Base-by-base conservation (phyloP, 208 protist species). In the Trypanosoma conorhini region DNA sequence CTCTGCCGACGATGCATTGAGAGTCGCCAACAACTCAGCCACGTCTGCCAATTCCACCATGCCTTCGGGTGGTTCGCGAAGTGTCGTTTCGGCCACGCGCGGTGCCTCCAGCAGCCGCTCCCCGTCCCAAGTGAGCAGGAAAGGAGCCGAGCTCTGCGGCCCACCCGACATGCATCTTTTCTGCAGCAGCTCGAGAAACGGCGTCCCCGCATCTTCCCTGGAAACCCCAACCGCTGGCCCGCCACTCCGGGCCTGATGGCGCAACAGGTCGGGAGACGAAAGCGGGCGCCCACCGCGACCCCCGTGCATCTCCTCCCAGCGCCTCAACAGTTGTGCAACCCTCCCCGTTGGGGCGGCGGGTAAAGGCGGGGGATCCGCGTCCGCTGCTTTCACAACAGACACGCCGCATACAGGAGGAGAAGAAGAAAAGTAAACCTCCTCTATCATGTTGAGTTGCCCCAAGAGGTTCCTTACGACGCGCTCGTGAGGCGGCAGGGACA, bases 1-100 rank as follows among this genome's bases (percentile, higher is more conserved):
- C 13, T 44, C 55, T 30, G 51, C 19, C 1, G 66, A 57, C n/a
- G n/a, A n/a, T 26, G 21, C 44, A 54, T 66, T 62, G 22, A 66
- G 50, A 35, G 28, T 24, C 9, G 46, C 38, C 10, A 31, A 42
- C 46, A 76, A 28, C 54, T 76, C 63, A 0, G 38, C 71, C 44
- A 76, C 63, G 66, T 76, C 71, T 38, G 71, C 71, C 19, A 76
- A 24, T 42, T 76, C 71, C 9, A 54, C 57, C n/a, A 54, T 30
- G 9, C 63, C 40, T 10, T 58, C 54, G 26, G 46, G 26, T 31
- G 26, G 13, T 10, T 56, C 26, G 13, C 59, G 22, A 31, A 50
- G n/a, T 12, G 19, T 46, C 19, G 26, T 50, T 44, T 67, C 42
- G 22, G 51, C 62, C 15, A 75, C 38, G 33, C 48, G 58, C 0